Base-by-base conservation (phyloP, 2,329 filamentous ascomycete genomes). In the Penicillium sp. region DNA sequence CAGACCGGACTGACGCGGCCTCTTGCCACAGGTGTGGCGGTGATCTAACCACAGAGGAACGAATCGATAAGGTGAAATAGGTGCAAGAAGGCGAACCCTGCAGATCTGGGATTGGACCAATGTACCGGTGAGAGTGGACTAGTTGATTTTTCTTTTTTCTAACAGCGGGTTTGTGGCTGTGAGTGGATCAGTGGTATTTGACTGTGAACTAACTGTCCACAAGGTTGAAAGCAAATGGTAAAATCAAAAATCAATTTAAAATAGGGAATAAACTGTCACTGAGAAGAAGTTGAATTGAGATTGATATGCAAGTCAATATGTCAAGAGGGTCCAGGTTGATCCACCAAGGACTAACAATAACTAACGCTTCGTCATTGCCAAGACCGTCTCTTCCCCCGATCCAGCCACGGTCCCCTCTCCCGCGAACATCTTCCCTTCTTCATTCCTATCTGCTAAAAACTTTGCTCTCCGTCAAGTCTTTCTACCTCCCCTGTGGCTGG, bases 331-430 rank as follows among this genome's bases (percentile, higher is more conserved):
- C 37, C 37, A 20, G 37, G 37, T 37, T 51, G 26, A 29, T 27
- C 37, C 37, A 42, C 37, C 40, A 23, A 22, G n/a, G n/a, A 40
- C 37, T 40, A 40, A 40, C 37, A 40, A 40, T 40, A 18, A 47
- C 22, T 35, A 18, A 35, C 42, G 63, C 63, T 63, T 65, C 63
- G 58, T 65, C 64, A 65, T 62, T 64, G 64, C 63, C 64, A 66
- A 66, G 63, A 54, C 62, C 54, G 31, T 47, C 51, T 41, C 37
- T 40, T 40, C 37, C 37, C 60, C 59, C 63, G 57, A 60, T 66
- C 62, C 53, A 64, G 62, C 63, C 63, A 66, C 62, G 60, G 53
- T 56, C 57, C 57, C 58, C 62, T 55, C 58, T 55, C 44, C 55
- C 53, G 49, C 35, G 18, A 40, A 2, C 37, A 48, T 51, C 56